Evolutionary conservation across 2,329 filamentous ascomycete species (phyloP).

Genomic region (Chrysoporthe puriensis): DNA sequence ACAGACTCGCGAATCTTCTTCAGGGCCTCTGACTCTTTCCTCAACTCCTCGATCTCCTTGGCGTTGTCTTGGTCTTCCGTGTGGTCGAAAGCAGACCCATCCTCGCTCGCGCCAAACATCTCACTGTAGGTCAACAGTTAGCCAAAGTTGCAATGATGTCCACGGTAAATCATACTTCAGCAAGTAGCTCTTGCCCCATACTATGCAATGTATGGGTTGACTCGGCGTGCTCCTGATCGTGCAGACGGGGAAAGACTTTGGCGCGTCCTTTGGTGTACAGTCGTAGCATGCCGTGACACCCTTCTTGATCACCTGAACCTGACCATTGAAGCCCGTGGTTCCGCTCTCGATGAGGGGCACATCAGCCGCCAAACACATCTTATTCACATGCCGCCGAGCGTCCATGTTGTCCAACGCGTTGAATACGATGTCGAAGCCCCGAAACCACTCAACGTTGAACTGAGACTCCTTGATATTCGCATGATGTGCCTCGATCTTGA

Average conservation of each 20-base stretch:
- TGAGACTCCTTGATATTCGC: conserved; percentile 90
- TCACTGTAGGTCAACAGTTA: conserved; percentile 50
- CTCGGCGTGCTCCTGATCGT: conserved; percentile 96
- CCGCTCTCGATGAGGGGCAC: conserved; percentile 94
- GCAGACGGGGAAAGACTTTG: conserved; percentile 93
- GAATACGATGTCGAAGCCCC: conserved; percentile 82
- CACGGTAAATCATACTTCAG: conserved; percentile 59
- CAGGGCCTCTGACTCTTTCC: conserved; percentile 80
- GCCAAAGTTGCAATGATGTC: conserved; percentile 31
- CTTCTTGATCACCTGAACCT: conserved; percentile 96
- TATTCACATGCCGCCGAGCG: conserved; percentile 91
- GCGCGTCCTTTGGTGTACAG: conserved; percentile 85
- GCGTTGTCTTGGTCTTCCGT: conserved; percentile 82
- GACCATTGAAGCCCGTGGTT: conserved; percentile 95
- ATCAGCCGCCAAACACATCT: conserved; percentile 91
- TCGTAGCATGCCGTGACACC: conserved; percentile 94
- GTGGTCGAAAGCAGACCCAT: conserved; percentile 79
- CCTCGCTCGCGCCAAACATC: conserved; percentile 89
- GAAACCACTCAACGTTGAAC: conserved; percentile 90
- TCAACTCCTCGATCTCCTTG: conserved; percentile 85
- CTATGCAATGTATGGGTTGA: conserved; percentile 97
- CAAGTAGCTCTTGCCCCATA: conserved; percentile 97
- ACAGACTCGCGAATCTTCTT: conserved; percentile 82
- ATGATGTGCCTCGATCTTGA: conserved; percentile 86
- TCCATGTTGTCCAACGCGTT: conserved; percentile 97